Evolutionary conservation across 306 rosid genomes (phyloP), one percentile per base, ranked within the genome.

Genomic region (Cucurbita maxima): DNA sequence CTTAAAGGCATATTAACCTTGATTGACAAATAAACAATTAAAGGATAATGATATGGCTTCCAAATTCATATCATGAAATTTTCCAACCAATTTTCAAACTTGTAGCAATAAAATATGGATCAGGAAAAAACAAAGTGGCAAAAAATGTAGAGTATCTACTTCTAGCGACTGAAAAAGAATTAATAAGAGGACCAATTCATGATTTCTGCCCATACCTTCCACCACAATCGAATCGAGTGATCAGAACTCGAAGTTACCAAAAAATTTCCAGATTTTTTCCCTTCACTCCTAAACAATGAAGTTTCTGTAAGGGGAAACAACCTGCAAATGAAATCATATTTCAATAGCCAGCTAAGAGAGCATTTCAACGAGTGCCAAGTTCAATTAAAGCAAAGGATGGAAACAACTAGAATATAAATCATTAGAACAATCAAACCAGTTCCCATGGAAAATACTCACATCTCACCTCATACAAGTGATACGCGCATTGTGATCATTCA

Each of bases 231-330:
- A 78, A 90, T 87, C 50, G 95, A 77, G 77, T 68, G 98, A 75
- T 92, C 98, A 7, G 88, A 82, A 81, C 98, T 90, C 57, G 98
- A 92, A 54, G 98, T 86, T 56, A 83, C 89, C 85, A 90, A 82
- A 78, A 88, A 59, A 45, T 84, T 84, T 69, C 83, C 84, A 56
- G 77, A 75, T 71, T 75, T 77, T 62, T 78, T 80, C 58, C 70
- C 50, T 71, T 82, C 78, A 3, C 80, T 85, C 71, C 85, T 82
- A 76, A 62, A 50, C 44, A 81, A 72, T 70, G 86, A 78, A 43
- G 87, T 82, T 79, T 84, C 95, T 63, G 69, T 19, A 55, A 77
- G 81, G 67, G 96, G 72, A 88, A 88, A 92, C 83, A 82, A 62
- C 84, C 96, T 92, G 96, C 87, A 84, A 7, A 15, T 79, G 58